These are phyloP conservation scores for Saccharata proteae DNA, from an alignment of 2,329 filamentous ascomycete genomes.

Conservation along the genomic window DNA sequence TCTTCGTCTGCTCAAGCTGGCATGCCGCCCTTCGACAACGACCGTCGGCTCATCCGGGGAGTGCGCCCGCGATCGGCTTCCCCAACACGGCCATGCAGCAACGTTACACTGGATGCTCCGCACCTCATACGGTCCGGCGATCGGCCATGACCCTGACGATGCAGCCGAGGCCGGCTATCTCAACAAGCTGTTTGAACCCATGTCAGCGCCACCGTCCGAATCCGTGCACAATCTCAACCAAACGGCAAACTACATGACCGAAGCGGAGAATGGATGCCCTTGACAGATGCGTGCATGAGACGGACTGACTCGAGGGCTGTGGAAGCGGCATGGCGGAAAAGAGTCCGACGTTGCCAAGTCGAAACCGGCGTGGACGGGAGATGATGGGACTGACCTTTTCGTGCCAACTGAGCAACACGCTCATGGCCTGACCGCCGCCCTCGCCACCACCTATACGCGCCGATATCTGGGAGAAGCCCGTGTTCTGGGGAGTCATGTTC, in stretches of 20 bases:
- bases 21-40: too few relatives aligned
- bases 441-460: constrained; percentile 43
- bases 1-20: too few relatives aligned
- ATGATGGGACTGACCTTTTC: constrained; percentile 52
- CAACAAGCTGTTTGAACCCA: constrained; percentile 59
- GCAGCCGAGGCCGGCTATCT: constrained; percentile 76
- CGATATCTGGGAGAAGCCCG: constrained; percentile 77
- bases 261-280: constrained; percentile 1
- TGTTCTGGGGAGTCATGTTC: constrained; percentile 58
- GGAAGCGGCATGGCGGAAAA: constrained; percentile 4
- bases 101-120: too few relatives aligned
- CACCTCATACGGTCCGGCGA: constrained; percentile 81
- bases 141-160: constrained; percentile 95
- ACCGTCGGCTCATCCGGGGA: too few relatives aligned
- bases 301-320: constrained; percentile 3
- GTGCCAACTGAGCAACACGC: constrained; percentile 94
- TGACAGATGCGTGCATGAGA: too few relatives aligned
- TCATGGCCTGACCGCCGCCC: constrained; percentile 81
- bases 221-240: neutral
- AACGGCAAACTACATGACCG: neutral
- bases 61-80: too few relatives aligned
- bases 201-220: too few relatives aligned
- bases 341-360: constrained; percentile 1
- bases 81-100: too few relatives aligned
- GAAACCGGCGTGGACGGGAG: constrained; percentile 1